phyloP scores from a whole-genome alignment of 1,139 yeast genomes.

The Magnusiomyces tetraspermus region DNA sequence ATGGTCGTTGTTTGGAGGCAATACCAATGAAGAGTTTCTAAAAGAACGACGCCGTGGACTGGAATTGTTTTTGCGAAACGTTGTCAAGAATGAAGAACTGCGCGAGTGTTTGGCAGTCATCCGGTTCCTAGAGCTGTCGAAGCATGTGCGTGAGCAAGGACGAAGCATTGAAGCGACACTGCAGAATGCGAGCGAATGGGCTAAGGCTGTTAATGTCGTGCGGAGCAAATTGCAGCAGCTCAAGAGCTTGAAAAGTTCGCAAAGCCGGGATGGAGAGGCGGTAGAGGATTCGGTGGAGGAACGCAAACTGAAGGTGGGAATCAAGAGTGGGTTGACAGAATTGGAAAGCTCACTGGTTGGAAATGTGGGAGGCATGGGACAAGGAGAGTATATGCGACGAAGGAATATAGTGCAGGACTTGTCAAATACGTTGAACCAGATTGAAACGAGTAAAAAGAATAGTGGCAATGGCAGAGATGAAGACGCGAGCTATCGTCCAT shows the following conservation, averaged over 20 bases:
- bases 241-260: constrained; percentile 3
- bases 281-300: constrained; percentile 14
- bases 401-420: constrained; percentile 22
- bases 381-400: constrained; percentile 26
- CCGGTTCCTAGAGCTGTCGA: constrained; percentile 26
- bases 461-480: no score
- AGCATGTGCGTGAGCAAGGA: constrained; percentile 16
- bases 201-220: constrained; percentile 22
- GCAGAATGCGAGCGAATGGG: constrained; percentile 25
- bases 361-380: constrained; percentile 18
- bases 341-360: constrained; percentile 23
- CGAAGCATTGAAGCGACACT: constrained; percentile 6
- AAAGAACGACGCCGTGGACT: constrained; percentile 30
- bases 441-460: no score
- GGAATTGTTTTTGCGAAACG: constrained; percentile 29
- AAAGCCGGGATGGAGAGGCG: not conserved
- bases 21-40: constrained; percentile 22
- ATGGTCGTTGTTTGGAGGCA: constrained; percentile 30
- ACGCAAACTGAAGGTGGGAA: constrained; percentile 23
- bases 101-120: constrained; percentile 28
- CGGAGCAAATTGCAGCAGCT: constrained; percentile 22
- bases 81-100: constrained; percentile 30
- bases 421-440: constrained; percentile 13
- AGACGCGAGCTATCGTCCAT: no score
- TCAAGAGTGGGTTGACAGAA: constrained; percentile 23